Percentiles rank a stretch among this genome's conserved stretches.
These are phyloP conservation scores for Colletotrichum musicola DNA, from an alignment of 2,329 filamentous ascomycete genomes.

Conservation along the genomic window DNA sequence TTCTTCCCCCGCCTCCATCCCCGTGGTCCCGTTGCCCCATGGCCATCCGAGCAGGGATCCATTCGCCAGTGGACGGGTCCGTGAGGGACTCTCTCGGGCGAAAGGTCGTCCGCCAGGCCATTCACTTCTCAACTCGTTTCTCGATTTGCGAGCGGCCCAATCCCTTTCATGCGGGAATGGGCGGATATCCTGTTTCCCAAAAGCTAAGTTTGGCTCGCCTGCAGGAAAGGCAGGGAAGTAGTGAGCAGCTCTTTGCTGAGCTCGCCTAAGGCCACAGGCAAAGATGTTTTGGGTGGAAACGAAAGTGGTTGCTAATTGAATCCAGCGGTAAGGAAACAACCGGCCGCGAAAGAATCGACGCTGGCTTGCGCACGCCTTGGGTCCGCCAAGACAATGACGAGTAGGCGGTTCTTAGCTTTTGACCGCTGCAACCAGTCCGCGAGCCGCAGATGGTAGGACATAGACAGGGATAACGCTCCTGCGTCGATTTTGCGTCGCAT, in stretches of 20 bases:
- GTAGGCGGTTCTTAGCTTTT: background rate
- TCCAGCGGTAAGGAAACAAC: no score
- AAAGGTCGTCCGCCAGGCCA: background rate
- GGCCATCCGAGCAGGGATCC: conserved; percentile 5
- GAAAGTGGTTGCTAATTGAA: no score
- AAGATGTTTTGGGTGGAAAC: no score
- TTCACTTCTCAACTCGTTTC: background rate
- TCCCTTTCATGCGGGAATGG: no score
- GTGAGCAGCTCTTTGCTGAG: no score
- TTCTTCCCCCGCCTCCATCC: background rate
- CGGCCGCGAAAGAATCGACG: no score
- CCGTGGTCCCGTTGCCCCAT: no score
- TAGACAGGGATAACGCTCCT: background rate
- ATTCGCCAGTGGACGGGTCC: background rate
- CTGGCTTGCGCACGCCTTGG: background rate
- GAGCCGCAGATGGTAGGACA: background rate
- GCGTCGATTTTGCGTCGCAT: no score
- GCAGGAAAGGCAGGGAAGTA: no score
- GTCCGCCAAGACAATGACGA: background rate
- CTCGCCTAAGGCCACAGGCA: no score
- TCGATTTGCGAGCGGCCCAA: background rate
- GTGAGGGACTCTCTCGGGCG: background rate
- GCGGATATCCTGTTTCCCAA: no score
- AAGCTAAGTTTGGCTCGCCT: no score
- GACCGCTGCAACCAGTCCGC: background rate